Conservation (phyloP, 345 rosid species). For the Raphanus sativus region DNA sequence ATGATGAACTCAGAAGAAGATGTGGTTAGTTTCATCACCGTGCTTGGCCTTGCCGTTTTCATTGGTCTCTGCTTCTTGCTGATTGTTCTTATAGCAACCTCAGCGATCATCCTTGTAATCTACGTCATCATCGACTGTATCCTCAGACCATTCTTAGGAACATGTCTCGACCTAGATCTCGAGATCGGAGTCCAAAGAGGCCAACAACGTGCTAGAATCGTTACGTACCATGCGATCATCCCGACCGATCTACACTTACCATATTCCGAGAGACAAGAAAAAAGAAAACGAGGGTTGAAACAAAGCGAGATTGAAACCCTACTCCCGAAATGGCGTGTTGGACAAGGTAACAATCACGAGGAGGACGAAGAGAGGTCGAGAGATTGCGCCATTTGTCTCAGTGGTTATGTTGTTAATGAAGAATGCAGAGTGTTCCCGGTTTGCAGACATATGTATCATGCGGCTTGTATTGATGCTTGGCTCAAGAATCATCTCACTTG, state of each 20-base stretch:
- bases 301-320: constrained; percentile 34
- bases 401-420: constrained; percentile 22
- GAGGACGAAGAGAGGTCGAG: constrained; percentile 5
- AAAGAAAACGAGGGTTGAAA: constrained; percentile 12
- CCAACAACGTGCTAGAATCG: constrained; percentile 32
- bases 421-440: constrained; percentile 36
- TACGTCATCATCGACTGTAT: constrained; percentile 30
- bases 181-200: constrained; percentile 32
- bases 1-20: constrained; percentile 36
- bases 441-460: constrained; percentile 39
- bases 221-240: constrained; percentile 28
- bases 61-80: constrained; percentile 35
- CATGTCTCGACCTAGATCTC: constrained; percentile 27
- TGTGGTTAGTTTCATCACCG: constrained; percentile 26
- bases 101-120: constrained; percentile 29
- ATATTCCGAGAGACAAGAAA: background rate
- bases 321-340: constrained; percentile 27
- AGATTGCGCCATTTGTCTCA: constrained; percentile 38
- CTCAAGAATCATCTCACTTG: constrained; percentile 38
- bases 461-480: constrained; percentile 35
- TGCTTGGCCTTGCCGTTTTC: constrained; percentile 28
- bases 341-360: constrained; percentile 14
- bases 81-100: constrained; percentile 30
- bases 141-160: constrained; percentile 36
- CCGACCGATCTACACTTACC: background rate